Evolutionary conservation across 140 eudicot genomes (phyloP).

Genomic region (Anethum foeniculum): DNA sequence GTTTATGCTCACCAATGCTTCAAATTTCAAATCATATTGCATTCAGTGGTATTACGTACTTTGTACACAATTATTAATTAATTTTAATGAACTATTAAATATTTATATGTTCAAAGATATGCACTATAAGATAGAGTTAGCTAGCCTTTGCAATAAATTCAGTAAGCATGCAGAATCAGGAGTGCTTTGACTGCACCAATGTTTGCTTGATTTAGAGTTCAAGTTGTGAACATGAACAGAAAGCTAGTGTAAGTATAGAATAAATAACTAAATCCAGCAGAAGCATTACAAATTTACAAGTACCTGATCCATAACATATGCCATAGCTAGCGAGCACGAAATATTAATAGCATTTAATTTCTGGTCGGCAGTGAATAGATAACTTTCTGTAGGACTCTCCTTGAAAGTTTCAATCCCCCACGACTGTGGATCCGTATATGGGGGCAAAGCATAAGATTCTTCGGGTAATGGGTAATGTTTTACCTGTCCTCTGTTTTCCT

Average conservation of each 20-base stretch:
- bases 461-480: conserved; percentile 35
- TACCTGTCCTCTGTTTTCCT: conserved; percentile 26
- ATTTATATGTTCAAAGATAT: neutral
- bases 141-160: neutral
- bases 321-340: conserved; percentile 88
- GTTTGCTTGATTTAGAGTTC: neutral
- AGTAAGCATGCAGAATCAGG: neutral
- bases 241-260: neutral
- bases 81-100: neutral
- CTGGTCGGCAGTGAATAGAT: conserved; percentile 64
- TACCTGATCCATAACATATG: conserved; percentile 99
- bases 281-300: neutral
- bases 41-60: neutral
- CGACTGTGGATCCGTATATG: conserved; percentile 42
- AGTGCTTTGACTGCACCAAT: neutral
- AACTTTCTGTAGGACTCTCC: conserved; percentile 41
- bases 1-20: neutral
- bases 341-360: conserved; percentile 70
- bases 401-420: conserved; percentile 42
- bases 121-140: neutral
- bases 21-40: neutral
- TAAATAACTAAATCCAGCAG: neutral
- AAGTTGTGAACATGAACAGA: neutral
- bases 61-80: neutral
- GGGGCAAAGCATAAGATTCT: conserved; percentile 49